Percentiles rank a stretch among this genome's conserved stretches.
phyloP scores from a whole-genome alignment of 495 filamentous ascomycete genomes.

The Hyphodiscus hymeniophilus region DNA sequence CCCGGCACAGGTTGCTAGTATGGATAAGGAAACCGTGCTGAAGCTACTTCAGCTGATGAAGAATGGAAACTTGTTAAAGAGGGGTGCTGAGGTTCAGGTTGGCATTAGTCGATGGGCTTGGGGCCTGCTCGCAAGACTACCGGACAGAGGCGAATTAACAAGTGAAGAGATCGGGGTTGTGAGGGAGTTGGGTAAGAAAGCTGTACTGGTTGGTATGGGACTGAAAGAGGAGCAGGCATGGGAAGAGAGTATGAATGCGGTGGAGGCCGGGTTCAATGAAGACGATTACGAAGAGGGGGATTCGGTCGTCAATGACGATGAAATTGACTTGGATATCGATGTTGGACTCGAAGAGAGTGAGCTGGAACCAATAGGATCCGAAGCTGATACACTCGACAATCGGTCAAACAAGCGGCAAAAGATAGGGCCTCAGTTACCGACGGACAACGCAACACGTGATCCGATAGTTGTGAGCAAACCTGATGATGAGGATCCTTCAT shows the following conservation, averaged over 20 bases:
- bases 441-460: not conserved
- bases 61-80: conserved; percentile 34
- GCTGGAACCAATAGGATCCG: conserved; percentile 11
- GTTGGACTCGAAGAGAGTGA: conserved; percentile 23
- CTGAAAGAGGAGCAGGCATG: conserved; percentile 18
- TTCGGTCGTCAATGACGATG: conserved; percentile 21
- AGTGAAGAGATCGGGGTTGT: conserved; percentile 49
- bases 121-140: conserved; percentile 49
- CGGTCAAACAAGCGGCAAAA: not conserved
- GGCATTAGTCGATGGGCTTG: conserved; percentile 51
- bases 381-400: not conserved
- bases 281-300: conserved; percentile 21
- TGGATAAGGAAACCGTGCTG: conserved; percentile 55
- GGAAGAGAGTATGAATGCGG: conserved; percentile 20
- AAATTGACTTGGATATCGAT: conserved; percentile 23
- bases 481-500: not conserved
- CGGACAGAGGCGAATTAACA: conserved; percentile 47
- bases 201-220: conserved; percentile 34
- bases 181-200: conserved; percentile 51
- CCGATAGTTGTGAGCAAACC: not conserved
- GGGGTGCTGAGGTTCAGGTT: conserved; percentile 27
- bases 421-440: not conserved
- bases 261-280: conserved; percentile 26
- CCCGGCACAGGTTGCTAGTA: conserved; percentile 58
- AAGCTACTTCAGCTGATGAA: conserved; percentile 47